These are phyloP conservation scores for Leccinum uliginosum DNA, from an alignment of 768 basidiomycete species.

Conservation along the genomic window DNA sequence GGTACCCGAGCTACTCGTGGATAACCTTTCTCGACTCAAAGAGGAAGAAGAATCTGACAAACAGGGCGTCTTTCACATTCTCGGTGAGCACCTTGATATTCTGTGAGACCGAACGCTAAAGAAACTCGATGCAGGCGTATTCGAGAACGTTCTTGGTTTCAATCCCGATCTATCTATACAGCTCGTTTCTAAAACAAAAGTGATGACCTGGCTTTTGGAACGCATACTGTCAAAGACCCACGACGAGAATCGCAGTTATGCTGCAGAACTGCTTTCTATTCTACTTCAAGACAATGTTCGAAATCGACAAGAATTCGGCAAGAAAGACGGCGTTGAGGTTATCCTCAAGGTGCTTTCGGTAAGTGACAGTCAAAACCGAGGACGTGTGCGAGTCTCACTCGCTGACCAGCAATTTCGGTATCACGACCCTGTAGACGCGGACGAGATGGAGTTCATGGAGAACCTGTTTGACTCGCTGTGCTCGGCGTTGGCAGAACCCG, in stretches of 20 bases:
- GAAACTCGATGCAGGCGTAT: slow-evolving; percentile 55
- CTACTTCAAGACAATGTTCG: slow-evolving; percentile 69
- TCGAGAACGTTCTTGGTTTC: slow-evolving; percentile 90
- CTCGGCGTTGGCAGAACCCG: slow-evolving; percentile 73
- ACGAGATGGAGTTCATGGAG: slow-evolving; percentile 98
- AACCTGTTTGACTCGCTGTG: slow-evolving; percentile 91
- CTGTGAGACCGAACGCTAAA: background rate
- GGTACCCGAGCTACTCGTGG: slow-evolving; percentile 82
- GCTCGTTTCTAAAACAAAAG: slow-evolving; percentile 68
- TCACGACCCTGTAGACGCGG: slow-evolving; percentile 78
- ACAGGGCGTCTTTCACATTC: slow-evolving; percentile 88
- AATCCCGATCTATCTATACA: slow-evolving; percentile 68
- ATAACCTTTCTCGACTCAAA: slow-evolving; percentile 84
- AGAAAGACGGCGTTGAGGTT: slow-evolving; percentile 74
- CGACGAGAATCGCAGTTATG: slow-evolving; percentile 90
- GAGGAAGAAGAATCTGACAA: slow-evolving; percentile 88
- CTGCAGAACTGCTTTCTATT: slow-evolving; percentile 91
- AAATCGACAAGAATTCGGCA: slow-evolving; percentile 66
- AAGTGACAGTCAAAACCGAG: slow-evolving; percentile 29
- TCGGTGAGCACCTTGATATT: slow-evolving; percentile 47
- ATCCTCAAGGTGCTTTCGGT: slow-evolving; percentile 79
- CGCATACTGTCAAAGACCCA: slow-evolving; percentile 69
- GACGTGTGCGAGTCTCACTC: slow-evolving; percentile 10
- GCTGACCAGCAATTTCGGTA: slow-evolving; percentile 73
- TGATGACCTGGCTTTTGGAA: slow-evolving; percentile 75